Evolutionary conservation across 1,139 yeast species (phyloP).

Genomic region (Meyerozyma smithsonii): DNA sequence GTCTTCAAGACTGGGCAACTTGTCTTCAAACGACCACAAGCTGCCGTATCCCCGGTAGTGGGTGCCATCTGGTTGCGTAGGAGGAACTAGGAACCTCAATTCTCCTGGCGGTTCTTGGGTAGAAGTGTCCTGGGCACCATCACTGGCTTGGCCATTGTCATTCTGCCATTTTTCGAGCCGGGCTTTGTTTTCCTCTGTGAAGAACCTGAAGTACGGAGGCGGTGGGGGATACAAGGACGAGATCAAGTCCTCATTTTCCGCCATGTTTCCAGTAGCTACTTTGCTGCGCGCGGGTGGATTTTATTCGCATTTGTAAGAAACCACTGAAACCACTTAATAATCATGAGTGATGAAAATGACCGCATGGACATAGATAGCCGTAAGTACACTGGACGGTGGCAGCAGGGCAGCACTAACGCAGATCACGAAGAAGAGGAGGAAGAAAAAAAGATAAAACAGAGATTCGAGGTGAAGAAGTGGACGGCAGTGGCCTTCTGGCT

Average conservation of each 20-base stretch:
- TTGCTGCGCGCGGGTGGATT: not conserved
- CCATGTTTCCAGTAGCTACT: conserved; percentile 9
- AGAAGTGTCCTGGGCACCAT: no score
- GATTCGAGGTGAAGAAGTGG: conserved; percentile 64
- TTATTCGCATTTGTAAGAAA: conserved; percentile 2
- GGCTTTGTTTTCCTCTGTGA: conserved; percentile 56
- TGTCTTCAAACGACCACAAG: conserved; percentile 74
- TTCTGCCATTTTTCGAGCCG: conserved; percentile 24
- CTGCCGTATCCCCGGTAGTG: conserved; percentile 79
- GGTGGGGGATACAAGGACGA: conserved; percentile 84
- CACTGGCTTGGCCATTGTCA: conserved; percentile 3
- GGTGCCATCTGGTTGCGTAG: conserved; percentile 52
- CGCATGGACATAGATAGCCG: conserved; percentile 15
- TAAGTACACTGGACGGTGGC: conserved; percentile 7
- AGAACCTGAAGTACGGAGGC: conserved; percentile 67
- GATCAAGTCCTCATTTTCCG: conserved; percentile 35
- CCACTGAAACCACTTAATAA: not conserved
- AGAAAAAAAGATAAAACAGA: conserved; percentile 24
- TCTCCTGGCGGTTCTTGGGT: conserved; percentile 33
- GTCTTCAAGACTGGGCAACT: conserved; percentile 59
- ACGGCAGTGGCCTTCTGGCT: conserved; percentile 99
- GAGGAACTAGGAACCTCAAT: conserved; percentile 58
- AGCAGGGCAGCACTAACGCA: conserved; percentile 2
- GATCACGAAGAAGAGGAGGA: conserved; percentile 12
- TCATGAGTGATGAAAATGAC: conserved; percentile 8